Percentiles rank a stretch among this genome's conserved stretches.
phyloP scores from a whole-genome alignment of 2,329 filamentous ascomycete genomes.

The Anthostomella pinea region DNA sequence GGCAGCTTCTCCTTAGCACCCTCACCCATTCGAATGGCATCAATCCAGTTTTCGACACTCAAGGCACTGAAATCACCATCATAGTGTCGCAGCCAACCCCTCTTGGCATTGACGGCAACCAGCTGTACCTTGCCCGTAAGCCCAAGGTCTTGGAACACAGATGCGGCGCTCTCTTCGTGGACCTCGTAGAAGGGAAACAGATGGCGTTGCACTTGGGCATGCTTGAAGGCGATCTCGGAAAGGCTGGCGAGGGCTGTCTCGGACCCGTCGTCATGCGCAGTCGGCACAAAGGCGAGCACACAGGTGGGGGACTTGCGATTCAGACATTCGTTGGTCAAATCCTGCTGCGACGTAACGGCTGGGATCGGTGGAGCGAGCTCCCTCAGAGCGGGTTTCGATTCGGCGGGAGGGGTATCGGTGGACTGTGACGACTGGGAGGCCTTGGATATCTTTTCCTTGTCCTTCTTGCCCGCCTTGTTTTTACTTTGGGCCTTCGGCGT shows the following conservation, averaged over 20 bases:
- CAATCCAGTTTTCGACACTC: slow-evolving; percentile 80
- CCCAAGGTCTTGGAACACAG: slow-evolving; percentile 59
- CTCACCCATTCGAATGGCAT: slow-evolving; percentile 87
- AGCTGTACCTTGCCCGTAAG: slow-evolving; percentile 65
- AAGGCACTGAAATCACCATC: slow-evolving; percentile 56
- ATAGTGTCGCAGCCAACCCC: slow-evolving; percentile 82
- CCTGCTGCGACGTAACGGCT: slow-evolving; percentile 59
- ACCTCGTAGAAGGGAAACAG: slow-evolving; percentile 84
- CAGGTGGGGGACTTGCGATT: slow-evolving; percentile 76
- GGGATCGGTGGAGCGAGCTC: slow-evolving; percentile 61
- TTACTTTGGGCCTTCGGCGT: slow-evolving; percentile 26
- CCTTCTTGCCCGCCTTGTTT: slow-evolving; percentile 35
- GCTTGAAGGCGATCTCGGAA: slow-evolving; percentile 72
- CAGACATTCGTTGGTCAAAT: slow-evolving; percentile 70
- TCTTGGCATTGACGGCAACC: slow-evolving; percentile 79
- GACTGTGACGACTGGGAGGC: slow-evolving; percentile 35
- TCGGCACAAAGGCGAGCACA: slow-evolving; percentile 70
- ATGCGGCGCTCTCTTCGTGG: slow-evolving; percentile 57
- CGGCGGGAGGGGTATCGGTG: slow-evolving; percentile 31
- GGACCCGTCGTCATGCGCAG: slow-evolving; percentile 47
- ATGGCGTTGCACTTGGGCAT: slow-evolving; percentile 61
- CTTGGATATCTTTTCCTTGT: slow-evolving; percentile 49
- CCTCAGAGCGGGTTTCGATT: slow-evolving; percentile 49
- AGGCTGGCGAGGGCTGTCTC: slow-evolving; percentile 61
- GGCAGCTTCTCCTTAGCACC: slow-evolving; percentile 75